Conservation (phyloP, 345 rosid genomes). For the Firmiana major region DNA sequence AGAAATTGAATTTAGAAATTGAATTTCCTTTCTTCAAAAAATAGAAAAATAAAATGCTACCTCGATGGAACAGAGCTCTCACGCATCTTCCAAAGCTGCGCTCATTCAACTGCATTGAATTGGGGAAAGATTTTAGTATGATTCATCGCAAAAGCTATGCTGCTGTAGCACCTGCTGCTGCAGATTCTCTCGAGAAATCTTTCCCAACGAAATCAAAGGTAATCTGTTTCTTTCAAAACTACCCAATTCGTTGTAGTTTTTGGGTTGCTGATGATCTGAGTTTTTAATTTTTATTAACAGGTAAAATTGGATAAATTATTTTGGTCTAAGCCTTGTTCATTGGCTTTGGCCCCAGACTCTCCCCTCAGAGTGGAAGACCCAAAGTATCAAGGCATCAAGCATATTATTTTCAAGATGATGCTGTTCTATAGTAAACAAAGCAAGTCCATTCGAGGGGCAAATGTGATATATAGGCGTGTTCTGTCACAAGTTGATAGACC, state of each 20-base stretch:
- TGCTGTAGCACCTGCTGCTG: slow-evolving; percentile 34
- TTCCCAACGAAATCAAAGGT: slow-evolving; percentile 40
- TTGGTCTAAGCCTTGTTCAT: slow-evolving; percentile 78
- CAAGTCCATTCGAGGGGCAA: slow-evolving; percentile 79
- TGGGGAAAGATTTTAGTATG: slow-evolving; percentile 18
- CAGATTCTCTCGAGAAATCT: slow-evolving; percentile 24
- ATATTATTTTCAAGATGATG: slow-evolving; percentile 54
- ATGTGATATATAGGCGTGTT: slow-evolving; percentile 62
- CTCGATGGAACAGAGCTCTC: slow-evolving; percentile 50
- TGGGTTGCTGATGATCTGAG: background rate
- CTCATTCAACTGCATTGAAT: slow-evolving; percentile 24
- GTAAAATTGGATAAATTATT: slow-evolving; percentile 74
- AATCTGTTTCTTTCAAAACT: slow-evolving; percentile 1
- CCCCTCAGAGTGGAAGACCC: slow-evolving; percentile 76
- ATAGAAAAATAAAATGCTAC: slow-evolving; percentile 34
- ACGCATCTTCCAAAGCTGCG: slow-evolving; percentile 36
- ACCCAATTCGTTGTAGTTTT: background rate
- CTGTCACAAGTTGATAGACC: slow-evolving; percentile 73
- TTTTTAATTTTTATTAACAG: slow-evolving; percentile 28
- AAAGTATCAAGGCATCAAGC: slow-evolving; percentile 55
- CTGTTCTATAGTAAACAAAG: slow-evolving; percentile 90
- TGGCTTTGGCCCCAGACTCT: slow-evolving; percentile 73
- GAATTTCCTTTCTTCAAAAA: background rate
- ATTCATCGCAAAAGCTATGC: slow-evolving; percentile 42
- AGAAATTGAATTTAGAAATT: background rate